Base-by-base conservation (phyloP, 495 filamentous ascomycete genomes). In the Penicillium pancosmium region DNA sequence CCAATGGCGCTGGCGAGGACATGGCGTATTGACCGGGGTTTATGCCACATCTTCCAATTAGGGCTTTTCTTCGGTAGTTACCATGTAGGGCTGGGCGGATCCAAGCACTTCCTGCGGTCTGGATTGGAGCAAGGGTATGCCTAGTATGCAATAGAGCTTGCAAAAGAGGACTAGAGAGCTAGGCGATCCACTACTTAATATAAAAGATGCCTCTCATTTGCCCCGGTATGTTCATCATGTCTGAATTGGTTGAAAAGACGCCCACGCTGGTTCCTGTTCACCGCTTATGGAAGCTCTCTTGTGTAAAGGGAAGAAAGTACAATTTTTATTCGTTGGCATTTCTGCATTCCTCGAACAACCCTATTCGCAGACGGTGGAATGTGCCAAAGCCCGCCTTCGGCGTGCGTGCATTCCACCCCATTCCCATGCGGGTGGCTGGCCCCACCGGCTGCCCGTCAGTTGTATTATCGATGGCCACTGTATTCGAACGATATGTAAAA, bases 1-100 rank as follows among this genome's bases (percentile, higher is more conserved):
- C 48, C 52, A 60, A 68, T 56, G 63, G 66, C 66, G 59, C 55
- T 57, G 18, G 31, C 40, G 5, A 60, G 27, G 27, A 36, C 13
- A 21, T 35, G 15, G 13, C 41, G 27, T n/a, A 33, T 13, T 18
- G 41, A 5, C 27, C 40, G 12, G 36, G 27, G 16, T 21, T 47
- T 56, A 41, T 54, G 41, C 47, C 52, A 55, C 48, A 56, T 46
- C 35, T 27, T 48, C 23, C 46, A 48, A 48, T 48, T 44, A 31
- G 36, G 10, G 33, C 23, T 40, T 23, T 11, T 23, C n/a, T 27
- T 23, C 16, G 18, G 35, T n/a, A 13, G 15, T n/a, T 12, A n/a
- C 36, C 36, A 38, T 13, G 11, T 38, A 13, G 15, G 51, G 8
- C 2, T 15, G 16, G 9, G 46, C 11, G 10, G 2, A n/a, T 2